Percentiles rank a stretch among this genome's conserved stretches.
Conservation (phyloP, 345 rosid genomes). For the Lumnitzera racemosa region DNA sequence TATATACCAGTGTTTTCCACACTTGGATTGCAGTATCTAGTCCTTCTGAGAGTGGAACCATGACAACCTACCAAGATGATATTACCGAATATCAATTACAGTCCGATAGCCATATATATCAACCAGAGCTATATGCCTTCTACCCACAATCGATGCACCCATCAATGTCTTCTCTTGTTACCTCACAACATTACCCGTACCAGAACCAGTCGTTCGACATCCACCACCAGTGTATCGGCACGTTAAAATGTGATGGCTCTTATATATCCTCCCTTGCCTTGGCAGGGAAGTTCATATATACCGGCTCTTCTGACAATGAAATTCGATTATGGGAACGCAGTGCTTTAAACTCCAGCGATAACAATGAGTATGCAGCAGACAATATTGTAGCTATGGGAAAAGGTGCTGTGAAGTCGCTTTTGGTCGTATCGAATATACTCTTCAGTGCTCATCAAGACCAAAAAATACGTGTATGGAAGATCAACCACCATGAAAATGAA, state of each 20-base stretch:
- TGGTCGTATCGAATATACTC: slow-evolving; percentile 57
- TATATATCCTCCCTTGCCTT: slow-evolving; percentile 60
- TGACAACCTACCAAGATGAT: no score
- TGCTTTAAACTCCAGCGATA: slow-evolving; percentile 24
- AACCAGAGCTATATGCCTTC: no score
- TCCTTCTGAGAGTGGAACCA: no score
- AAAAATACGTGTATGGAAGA: slow-evolving; percentile 91
- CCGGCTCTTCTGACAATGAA: slow-evolving; percentile 64
- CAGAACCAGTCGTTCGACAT: not conserved
- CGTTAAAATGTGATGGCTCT: slow-evolving; percentile 54
- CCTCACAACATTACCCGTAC: no score
- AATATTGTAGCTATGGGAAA: slow-evolving; percentile 35
- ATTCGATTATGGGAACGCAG: slow-evolving; percentile 55
- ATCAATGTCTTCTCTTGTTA: no score
- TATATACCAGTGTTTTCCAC: no score
- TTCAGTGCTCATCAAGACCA: slow-evolving; percentile 95
- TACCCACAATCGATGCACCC: no score
- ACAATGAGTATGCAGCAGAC: slow-evolving; percentile 6
- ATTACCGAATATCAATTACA: no score
- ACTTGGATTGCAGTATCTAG: no score
- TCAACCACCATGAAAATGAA: slow-evolving; percentile 13
- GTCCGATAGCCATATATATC: no score
- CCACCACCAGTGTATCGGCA: slow-evolving; percentile 46
- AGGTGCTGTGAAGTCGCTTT: slow-evolving; percentile 77
- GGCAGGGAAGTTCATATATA: slow-evolving; percentile 53